Evolutionary conservation across 306 rosid species (phyloP), one percentile per base, ranked within the genome.

Genomic region (Leucaena leucocephala): DNA sequence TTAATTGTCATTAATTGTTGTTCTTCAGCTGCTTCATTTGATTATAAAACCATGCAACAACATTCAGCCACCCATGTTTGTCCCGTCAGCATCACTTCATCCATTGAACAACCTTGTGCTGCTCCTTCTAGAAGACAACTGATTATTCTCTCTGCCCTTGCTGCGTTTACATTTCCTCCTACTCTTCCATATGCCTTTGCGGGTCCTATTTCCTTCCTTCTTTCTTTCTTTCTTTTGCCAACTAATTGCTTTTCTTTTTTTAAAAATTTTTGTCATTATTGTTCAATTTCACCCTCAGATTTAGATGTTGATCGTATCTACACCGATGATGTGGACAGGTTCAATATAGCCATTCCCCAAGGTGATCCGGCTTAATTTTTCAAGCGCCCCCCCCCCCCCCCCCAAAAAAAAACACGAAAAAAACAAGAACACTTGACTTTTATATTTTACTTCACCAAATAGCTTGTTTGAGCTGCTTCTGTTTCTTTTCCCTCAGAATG

Each of bases 281-380:
- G 7, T 48, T 64, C 14, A 36, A 36, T 50, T 83, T 35, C 46
- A 63, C 50, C 38, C 42, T 65, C 44, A 14, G 40, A 79, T 81
- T 55, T 81, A 90, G 94, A 86, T 67, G 87, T 52, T 12, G 92
- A 83, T 81, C 91, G 93, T 44, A 9, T 79, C 49, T 94, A 88
- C 82, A 80, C 85, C 0, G 98, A 94, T 45, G 97, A 89, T 67
- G 90, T 49, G 39, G 91, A 92, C 85, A 94, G 89, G 86, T 94
- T 91, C 91, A 86, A 89, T 85, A 81, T 94, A 58, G 82, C 65
- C 69, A 82, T 94, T 82, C 98, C 95, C 6, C 86, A 82, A 92
- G 98, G 98, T 92, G 81, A 82, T 57, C 64, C 34, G 22, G 48
- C 45, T 67, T 35, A 50, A 45, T 67, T 67, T 16, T 55, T 17